Evolutionary conservation across 257 asterid species (phyloP).

Genomic region (Eustoma russellianum): DNA sequence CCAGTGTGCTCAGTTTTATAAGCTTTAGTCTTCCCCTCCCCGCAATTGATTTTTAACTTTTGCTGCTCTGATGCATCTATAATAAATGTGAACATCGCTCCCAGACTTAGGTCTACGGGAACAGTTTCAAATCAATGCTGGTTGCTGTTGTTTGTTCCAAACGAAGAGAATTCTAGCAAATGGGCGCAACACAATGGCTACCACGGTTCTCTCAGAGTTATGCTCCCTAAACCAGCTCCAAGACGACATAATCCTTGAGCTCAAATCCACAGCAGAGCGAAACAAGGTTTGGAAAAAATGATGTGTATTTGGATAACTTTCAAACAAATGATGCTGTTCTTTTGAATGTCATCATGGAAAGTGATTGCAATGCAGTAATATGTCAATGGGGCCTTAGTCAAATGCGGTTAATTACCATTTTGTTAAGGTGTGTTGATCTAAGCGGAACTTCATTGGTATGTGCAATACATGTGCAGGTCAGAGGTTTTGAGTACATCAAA

Average conservation of each 20-base stretch:
- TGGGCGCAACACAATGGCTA: conserved; percentile 65
- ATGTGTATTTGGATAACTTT: no score
- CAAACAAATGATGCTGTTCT: no score
- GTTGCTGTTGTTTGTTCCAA: conserved; percentile 92
- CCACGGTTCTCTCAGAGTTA: conserved; percentile 39
- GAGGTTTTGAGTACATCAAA: conserved; percentile 82
- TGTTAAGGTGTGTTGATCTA: neutral
- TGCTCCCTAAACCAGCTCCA: conserved; percentile 57
- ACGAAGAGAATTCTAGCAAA: conserved; percentile 46
- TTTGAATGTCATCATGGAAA: no score
- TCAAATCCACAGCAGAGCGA: conserved; percentile 76
- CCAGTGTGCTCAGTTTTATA: neutral
- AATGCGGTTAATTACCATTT: neutral
- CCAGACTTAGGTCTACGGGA: conserved; percentile 85
- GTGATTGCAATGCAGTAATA: no score
- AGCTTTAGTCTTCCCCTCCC: no score
- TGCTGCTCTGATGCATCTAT: neutral
- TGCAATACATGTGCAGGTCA: conserved; percentile 34
- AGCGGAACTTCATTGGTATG: neutral
- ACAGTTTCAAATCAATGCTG: conserved; percentile 71
- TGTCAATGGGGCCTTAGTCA: neutral
- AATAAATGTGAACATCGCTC: conserved; percentile 1
- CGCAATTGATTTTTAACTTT: no score
- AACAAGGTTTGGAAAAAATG: conserved; percentile 48
- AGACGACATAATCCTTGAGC: conserved; percentile 52